phyloP scores from a whole-genome alignment of 1,284 basidiomycete species.

The Ceratobasidium sp. region DNA sequence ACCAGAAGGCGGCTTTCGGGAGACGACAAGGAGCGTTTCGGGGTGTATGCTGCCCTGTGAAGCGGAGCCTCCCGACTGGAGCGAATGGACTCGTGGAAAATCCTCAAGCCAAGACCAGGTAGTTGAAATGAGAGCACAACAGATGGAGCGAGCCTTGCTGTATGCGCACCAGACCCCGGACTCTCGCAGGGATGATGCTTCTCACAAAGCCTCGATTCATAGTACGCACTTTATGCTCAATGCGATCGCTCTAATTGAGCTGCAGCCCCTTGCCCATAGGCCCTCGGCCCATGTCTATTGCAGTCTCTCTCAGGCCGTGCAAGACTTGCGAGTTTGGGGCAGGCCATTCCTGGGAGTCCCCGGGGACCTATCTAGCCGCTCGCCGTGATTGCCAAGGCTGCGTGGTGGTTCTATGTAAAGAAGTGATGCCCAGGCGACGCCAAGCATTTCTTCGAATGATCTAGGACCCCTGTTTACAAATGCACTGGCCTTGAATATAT shows the following conservation, averaged over 20 bases:
- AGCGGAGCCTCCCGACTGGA: constrained; percentile 8
- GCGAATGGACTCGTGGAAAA: background rate
- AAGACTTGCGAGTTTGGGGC: too few species aligned
- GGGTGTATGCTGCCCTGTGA: background rate
- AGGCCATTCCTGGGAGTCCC: background rate
- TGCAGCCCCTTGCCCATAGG: too few species aligned
- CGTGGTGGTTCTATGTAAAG: constrained; percentile 24
- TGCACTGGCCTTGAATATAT: background rate
- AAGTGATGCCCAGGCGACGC: constrained; percentile 34
- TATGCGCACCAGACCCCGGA: constrained; percentile 11
- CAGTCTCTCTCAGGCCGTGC: too few species aligned
- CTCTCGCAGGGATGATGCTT: background rate
- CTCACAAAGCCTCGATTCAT: background rate
- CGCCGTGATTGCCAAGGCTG: constrained; percentile 8
- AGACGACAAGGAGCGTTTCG: constrained; percentile 3
- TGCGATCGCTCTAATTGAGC: too few species aligned
- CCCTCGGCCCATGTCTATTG: too few species aligned
- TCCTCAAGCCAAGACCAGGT: background rate
- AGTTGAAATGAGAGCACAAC: constrained; percentile 14
- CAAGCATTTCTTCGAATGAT: constrained; percentile 15
- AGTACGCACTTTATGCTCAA: too few species aligned
- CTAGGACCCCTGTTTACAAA: background rate
- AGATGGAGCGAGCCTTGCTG: constrained; percentile 1
- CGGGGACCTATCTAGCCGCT: background rate
- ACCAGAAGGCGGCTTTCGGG: constrained; percentile 12